A percentile compares a stretch with the other conserved stretches of the same genome.
These are phyloP conservation scores for Trichoderma sp. DNA, from an alignment of 2,329 filamentous ascomycete genomes.

Conservation along the genomic window DNA sequence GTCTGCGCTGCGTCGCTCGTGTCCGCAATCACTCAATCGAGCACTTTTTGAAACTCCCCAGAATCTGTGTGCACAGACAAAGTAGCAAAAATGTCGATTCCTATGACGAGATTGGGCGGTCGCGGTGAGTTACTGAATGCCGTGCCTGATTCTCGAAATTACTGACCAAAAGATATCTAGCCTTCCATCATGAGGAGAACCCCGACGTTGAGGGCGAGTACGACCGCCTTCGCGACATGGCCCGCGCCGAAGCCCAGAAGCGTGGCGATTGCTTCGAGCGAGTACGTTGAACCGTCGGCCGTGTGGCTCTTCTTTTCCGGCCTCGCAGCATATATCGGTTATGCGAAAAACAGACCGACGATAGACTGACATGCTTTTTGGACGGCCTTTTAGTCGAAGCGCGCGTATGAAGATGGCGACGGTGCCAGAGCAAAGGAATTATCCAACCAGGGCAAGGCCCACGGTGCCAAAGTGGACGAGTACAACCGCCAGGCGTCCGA, in stretches of 20 bases:
- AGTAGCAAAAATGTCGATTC: slow-evolving; percentile 41
- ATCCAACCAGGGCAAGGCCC: slow-evolving; percentile 81
- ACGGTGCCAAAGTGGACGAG: slow-evolving; percentile 81
- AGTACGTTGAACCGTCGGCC: slow-evolving; percentile 50
- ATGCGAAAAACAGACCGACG: not conserved
- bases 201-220: slow-evolving; percentile 81
- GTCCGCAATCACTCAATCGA: not conserved
- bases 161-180: slow-evolving; percentile 47
- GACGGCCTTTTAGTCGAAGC: slow-evolving; percentile 59
- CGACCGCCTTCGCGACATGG: slow-evolving; percentile 83
- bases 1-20: not conserved
- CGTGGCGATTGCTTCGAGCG: slow-evolving; percentile 76
- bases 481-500: slow-evolving; percentile 92
- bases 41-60: not conserved
- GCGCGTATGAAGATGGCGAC: slow-evolving; percentile 84
- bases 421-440: slow-evolving; percentile 81
- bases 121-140: slow-evolving; percentile 42
- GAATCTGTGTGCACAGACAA: slow-evolving; percentile 24
- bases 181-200: slow-evolving; percentile 74
- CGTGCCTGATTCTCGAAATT: not conserved
- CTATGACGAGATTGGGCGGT: slow-evolving; percentile 47
- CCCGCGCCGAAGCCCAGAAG: slow-evolving; percentile 78
- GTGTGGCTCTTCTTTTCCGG: not conserved
- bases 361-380: not conserved
- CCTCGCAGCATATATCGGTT: not conserved